Percentiles rank a stretch among this genome's conserved stretches.
Conservation (phyloP, 305 asterid genomes). For the Euphrasia arctica region DNA sequence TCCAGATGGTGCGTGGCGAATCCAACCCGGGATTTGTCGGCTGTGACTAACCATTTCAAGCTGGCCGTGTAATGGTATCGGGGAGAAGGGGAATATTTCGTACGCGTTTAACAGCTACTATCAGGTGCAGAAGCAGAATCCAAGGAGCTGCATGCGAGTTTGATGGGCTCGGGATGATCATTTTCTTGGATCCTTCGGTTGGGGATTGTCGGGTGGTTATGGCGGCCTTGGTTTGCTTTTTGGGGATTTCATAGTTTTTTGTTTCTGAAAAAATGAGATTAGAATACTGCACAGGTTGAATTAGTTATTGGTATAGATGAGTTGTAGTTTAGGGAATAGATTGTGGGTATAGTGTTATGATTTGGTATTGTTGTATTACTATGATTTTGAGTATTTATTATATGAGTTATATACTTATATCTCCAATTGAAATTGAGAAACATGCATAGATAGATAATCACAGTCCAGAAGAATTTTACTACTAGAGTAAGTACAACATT, state of each 20-base stretch:
- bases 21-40: conserved; percentile 62
- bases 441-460: no score
- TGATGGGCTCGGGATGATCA: conserved; percentile 89
- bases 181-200: conserved; percentile 80
- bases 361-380: not conserved
- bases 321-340: conserved; percentile 30
- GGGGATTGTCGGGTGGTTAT: conserved; percentile 58
- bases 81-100: conserved; percentile 74
- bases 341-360: conserved; percentile 8
- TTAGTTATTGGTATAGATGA: conserved; percentile 23
- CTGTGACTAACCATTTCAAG: conserved; percentile 55
- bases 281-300: conserved; percentile 40
- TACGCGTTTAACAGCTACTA: conserved; percentile 91
- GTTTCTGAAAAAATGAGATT: conserved; percentile 28
- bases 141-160: conserved; percentile 68
- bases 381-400: not conserved
- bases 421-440: not conserved
- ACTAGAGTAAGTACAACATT: no score
- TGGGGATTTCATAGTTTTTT: conserved; percentile 34
- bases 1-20: conserved; percentile 93
- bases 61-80: conserved; percentile 77
- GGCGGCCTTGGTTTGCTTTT: conserved; percentile 27
- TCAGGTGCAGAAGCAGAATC: conserved; percentile 74
- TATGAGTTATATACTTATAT: not conserved
- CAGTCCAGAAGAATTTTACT: no score